Conservation (phyloP, 1,284 basidiomycete species). For the Ustilago cynodontis region DNA sequence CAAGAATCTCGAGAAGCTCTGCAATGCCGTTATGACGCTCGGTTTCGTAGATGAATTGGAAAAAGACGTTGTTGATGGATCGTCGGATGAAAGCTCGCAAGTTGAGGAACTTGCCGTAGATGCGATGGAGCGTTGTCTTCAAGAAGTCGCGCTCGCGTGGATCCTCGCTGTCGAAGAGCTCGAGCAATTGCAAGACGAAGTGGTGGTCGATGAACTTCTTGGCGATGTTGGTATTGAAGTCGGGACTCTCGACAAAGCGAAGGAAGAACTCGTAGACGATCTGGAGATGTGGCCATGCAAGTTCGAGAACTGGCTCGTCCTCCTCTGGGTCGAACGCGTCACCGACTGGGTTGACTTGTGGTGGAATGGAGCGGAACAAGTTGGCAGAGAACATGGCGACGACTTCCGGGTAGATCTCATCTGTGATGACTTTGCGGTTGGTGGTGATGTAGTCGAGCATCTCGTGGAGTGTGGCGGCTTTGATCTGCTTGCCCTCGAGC, state of each 20-base stretch:
- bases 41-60: constrained; percentile 98
- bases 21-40: constrained; percentile 99
- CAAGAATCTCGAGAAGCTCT: constrained; percentile 96
- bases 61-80: constrained; percentile 99
- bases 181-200: constrained; percentile 93
- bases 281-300: constrained; percentile 99
- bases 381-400: constrained; percentile 92
- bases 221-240: constrained; percentile 98
- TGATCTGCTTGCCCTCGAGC: constrained; percentile 97
- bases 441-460: constrained; percentile 99
- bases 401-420: constrained; percentile 98
- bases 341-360: constrained; percentile 96
- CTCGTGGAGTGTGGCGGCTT: constrained; percentile 96
- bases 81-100: constrained; percentile 97
- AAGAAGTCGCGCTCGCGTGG: constrained; percentile 98
- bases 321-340: constrained; percentile 99
- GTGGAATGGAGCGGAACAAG: constrained; percentile 99
- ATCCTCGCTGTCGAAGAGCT: constrained; percentile 98
- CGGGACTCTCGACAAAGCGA: constrained; percentile 95
- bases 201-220: constrained; percentile 97
- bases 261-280: constrained; percentile 99
- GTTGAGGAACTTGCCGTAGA: constrained; percentile 99
- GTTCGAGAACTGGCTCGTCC: constrained; percentile 97
- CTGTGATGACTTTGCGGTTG: constrained; percentile 94
- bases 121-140: constrained; percentile 97